These are phyloP conservation scores for Wilcoxina mikolae DNA, from an alignment of 495 filamentous ascomycete species.

Conservation along the genomic window DNA sequence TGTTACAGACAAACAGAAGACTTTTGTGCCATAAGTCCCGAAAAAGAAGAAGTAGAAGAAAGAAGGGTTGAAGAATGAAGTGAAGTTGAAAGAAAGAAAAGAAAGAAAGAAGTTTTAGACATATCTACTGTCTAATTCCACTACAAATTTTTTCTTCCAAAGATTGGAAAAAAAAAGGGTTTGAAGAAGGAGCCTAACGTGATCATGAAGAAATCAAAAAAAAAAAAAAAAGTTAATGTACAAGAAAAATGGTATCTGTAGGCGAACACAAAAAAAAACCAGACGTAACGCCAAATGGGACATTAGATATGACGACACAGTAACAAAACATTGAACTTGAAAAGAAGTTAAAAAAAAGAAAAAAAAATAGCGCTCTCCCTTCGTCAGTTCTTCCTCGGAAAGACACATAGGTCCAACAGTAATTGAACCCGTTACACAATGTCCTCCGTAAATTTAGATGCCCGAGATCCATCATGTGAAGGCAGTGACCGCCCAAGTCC, in stretches of 20 bases:
- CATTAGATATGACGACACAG: conserved; percentile 11
- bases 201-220: conserved; percentile 16
- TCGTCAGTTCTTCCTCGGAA: background rate
- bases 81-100: conserved; percentile 19
- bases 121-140: too few species aligned
- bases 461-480: conserved; percentile 27
- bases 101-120: conserved; percentile 17
- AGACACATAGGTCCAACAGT: background rate
- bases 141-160: conserved; percentile 5
- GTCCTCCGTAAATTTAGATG: conserved; percentile 28
- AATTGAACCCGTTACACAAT: conserved; percentile 18
- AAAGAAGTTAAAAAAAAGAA: conserved; percentile 4
- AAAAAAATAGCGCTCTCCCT: background rate
- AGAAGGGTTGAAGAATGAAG: conserved; percentile 7
- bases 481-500: conserved; percentile 26
- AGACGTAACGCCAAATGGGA: conserved; percentile 12
- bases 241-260: background rate
- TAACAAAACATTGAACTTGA: too few species aligned
- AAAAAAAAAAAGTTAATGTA: conserved; percentile 4
- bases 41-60: conserved; percentile 6
- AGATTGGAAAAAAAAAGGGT: conserved; percentile 8
- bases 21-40: too few species aligned
- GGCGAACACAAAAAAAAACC: conserved; percentile 11
- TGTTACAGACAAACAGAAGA: too few species aligned
- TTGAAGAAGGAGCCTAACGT: background rate